Conservation (phyloP, 1,139 yeast species). For the Kodamaea suecica region DNA sequence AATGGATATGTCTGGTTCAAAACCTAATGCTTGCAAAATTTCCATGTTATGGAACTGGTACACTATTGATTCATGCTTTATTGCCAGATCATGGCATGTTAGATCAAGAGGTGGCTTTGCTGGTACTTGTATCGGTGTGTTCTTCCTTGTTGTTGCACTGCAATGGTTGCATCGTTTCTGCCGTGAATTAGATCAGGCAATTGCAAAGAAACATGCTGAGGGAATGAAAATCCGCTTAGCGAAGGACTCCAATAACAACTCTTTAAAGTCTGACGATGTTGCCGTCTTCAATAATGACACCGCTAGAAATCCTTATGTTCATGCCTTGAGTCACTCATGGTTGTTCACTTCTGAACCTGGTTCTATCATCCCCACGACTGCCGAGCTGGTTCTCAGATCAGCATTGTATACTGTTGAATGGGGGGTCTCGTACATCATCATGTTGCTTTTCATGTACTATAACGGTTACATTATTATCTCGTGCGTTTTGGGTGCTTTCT, state of each 20-base stretch:
- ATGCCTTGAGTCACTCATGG: constrained; percentile 44
- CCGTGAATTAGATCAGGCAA: constrained; percentile 51
- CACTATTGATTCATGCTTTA: constrained; percentile 61
- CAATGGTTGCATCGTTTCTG: constrained; percentile 57
- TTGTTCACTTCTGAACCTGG: constrained; percentile 17
- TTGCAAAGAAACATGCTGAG: constrained; percentile 24
- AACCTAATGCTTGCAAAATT: constrained; percentile 28
- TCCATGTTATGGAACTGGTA: constrained; percentile 45
- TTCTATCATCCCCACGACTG: constrained; percentile 32
- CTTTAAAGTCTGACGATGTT: background rate
- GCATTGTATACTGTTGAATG: constrained; percentile 54
- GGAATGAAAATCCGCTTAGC: background rate
- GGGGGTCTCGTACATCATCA: constrained; percentile 61
- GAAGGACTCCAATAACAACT: background rate
- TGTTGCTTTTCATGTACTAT: constrained; percentile 72
- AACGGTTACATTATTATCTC: constrained; percentile 66
- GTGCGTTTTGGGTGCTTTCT: constrained; percentile 58
- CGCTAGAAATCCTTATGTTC: constrained; percentile 14
- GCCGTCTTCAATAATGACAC: background rate
- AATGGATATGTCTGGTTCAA: constrained; percentile 6
- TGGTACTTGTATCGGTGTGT: constrained; percentile 67
- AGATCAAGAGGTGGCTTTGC: constrained; percentile 60
- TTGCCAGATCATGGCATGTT: constrained; percentile 65
- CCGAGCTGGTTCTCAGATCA: constrained; percentile 51
- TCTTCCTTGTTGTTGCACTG: constrained; percentile 52